Evolutionary conservation across 768 basidiomycete genomes (phyloP).

Genomic region (Amanita exitialis): DNA sequence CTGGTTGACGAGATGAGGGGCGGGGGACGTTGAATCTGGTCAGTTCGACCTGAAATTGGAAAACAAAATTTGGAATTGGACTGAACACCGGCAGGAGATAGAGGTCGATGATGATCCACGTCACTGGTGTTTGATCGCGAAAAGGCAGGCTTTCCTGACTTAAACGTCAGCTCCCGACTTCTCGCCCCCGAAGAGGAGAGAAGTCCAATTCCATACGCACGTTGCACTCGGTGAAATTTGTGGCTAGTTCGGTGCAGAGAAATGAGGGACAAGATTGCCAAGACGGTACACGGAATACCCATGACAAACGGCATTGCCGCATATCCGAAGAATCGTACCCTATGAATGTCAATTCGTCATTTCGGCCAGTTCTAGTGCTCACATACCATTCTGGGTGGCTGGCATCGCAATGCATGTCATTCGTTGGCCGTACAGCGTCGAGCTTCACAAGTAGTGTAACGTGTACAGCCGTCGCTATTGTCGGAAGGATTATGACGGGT

Average conservation of each 20-base stretch:
- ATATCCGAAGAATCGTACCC: slow-evolving; percentile 58
- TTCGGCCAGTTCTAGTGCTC: neutral
- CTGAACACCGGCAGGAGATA: neutral
- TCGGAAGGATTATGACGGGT: slow-evolving; percentile 38
- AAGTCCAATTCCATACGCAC: slow-evolving; percentile 13
- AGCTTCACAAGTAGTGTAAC: slow-evolving; percentile 31
- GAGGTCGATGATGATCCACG: neutral
- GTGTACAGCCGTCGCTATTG: slow-evolving; percentile 32
- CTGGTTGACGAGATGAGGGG: neutral
- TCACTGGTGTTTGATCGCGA: neutral
- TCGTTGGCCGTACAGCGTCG: slow-evolving; percentile 33
- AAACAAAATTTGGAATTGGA: neutral
- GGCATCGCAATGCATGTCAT: slow-evolving; percentile 52
- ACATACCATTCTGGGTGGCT: slow-evolving; percentile 45
- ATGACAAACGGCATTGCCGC: slow-evolving; percentile 45
- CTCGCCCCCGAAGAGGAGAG: slow-evolving; percentile 2
- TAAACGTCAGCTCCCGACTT: slow-evolving; percentile 1
- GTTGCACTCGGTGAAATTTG: slow-evolving; percentile 26
- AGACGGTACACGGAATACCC: slow-evolving; percentile 38
- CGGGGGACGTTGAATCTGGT: neutral
- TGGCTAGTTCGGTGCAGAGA: slow-evolving; percentile 24
- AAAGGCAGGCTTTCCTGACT: no score
- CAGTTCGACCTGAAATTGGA: neutral
- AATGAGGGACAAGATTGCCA: slow-evolving; percentile 34
- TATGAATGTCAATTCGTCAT: slow-evolving; percentile 13